These are phyloP conservation scores for Cerioporus squamosus DNA, from an alignment of 1,284 basidiomycete genomes.

Conservation along the genomic window DNA sequence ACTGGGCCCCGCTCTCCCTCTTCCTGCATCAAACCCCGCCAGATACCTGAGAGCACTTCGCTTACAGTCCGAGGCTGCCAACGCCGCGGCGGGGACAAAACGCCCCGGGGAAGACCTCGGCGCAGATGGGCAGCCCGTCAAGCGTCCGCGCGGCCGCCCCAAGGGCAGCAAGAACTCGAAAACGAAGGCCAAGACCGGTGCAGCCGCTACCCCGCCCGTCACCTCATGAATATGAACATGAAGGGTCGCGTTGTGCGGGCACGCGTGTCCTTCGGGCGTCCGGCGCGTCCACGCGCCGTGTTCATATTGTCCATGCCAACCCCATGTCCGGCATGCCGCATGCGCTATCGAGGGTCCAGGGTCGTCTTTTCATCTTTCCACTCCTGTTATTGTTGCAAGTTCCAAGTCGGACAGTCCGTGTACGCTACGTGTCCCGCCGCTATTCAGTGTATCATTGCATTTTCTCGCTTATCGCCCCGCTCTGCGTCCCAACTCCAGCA, in stretches of 20 bases:
- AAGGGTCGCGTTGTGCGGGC: too few relatives aligned
- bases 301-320: neutral
- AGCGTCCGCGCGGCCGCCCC: conserved; percentile 48
- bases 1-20: neutral
- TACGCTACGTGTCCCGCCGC: conserved; percentile 12
- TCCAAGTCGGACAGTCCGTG: conserved; percentile 1
- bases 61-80: conserved; percentile 31
- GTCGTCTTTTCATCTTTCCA: neutral
- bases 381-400: neutral
- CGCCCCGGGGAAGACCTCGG: conserved; percentile 35
- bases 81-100: conserved; percentile 27
- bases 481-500: too few relatives aligned
- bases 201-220: conserved; percentile 7
- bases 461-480: neutral
- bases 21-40: neutral
- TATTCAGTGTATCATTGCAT: conserved; percentile 10
- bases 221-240: neutral
- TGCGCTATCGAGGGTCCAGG: neutral
- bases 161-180: conserved; percentile 50
- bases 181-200: conserved; percentile 18
- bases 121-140: conserved; percentile 37
- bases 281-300: neutral
- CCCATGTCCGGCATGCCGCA: neutral
- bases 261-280: too few relatives aligned
- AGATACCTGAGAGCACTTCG: conserved; percentile 46